A percentile compares a stretch with the other conserved stretches of the same genome.
Conservation (phyloP, 805 yeast species). For the Candida argentea region DNA sequence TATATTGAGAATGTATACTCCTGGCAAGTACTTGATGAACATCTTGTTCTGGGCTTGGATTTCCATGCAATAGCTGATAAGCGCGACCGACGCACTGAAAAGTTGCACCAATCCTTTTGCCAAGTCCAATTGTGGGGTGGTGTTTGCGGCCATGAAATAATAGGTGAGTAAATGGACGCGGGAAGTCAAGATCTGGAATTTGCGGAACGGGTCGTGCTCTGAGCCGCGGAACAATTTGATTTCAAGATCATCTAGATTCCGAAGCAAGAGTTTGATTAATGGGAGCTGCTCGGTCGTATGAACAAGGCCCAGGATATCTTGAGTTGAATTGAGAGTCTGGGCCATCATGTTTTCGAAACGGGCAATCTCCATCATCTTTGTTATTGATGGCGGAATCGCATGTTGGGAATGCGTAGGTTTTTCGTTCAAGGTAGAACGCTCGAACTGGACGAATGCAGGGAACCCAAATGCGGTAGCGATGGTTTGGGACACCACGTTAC, state of each 20-base stretch:
- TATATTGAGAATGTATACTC: constrained; percentile 66
- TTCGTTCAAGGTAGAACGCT: constrained; percentile 40
- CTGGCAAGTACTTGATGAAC: constrained; percentile 73
- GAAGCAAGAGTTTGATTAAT: constrained; percentile 55
- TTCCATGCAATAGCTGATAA: constrained; percentile 55
- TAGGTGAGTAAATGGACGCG: constrained; percentile 78
- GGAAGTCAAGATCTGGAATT: constrained; percentile 59
- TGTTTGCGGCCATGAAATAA: constrained; percentile 59
- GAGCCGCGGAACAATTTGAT: constrained; percentile 32
- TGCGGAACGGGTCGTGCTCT: constrained; percentile 54
- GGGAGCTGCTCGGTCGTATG: constrained; percentile 68
- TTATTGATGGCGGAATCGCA: constrained; percentile 48
- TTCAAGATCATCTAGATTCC: constrained; percentile 72
- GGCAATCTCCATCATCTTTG: constrained; percentile 74
- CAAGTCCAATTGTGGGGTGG: constrained; percentile 47
- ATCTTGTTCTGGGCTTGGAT: constrained; percentile 50
- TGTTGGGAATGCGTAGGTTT: no score
- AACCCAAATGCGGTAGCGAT: constrained; percentile 91
- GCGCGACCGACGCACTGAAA: constrained; percentile 68
- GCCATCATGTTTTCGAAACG: constrained; percentile 82
- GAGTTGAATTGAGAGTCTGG: constrained; percentile 61
- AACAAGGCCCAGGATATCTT: constrained; percentile 56
- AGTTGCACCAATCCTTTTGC: constrained; percentile 66
- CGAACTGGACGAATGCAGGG: constrained; percentile 86
- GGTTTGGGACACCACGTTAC: constrained; percentile 82